Percentiles rank a stretch among this genome's conserved stretches.
These are phyloP conservation scores for Corynespora cassiicola DNA, from an alignment of 2,329 filamentous ascomycete species.

Conservation along the genomic window DNA sequence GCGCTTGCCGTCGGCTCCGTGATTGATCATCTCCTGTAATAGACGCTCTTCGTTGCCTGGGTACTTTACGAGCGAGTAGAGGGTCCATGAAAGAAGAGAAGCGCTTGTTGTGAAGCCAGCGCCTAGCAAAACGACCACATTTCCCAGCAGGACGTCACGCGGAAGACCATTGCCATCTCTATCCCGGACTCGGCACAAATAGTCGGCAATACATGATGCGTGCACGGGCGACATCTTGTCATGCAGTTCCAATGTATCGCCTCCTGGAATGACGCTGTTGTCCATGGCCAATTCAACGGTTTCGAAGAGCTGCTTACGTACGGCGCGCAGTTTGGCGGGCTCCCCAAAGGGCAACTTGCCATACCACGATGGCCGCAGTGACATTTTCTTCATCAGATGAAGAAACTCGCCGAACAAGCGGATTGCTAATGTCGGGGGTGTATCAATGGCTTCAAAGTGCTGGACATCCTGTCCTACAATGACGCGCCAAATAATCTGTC, in stretches of 20 bases:
- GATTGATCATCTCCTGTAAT: constrained; percentile 61
- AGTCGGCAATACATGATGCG: constrained; percentile 51
- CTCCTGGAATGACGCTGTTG: constrained; percentile 1
- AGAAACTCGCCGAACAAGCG: constrained; percentile 36
- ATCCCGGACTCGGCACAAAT: constrained; percentile 60
- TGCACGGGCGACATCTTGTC: constrained; percentile 38
- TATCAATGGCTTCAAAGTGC: constrained; percentile 50
- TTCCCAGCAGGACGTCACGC: constrained; percentile 44
- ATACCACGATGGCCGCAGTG: constrained; percentile 62
- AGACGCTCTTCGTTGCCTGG: constrained; percentile 63
- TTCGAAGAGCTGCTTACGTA: constrained; percentile 1
- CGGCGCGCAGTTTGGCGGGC: constrained; percentile 42
- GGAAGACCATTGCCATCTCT: constrained; percentile 62
- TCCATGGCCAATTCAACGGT: constrained; percentile 2
- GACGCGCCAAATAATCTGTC: constrained; percentile 51
- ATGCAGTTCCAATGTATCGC: constrained; percentile 34
- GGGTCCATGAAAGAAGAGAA: constrained; percentile 63
- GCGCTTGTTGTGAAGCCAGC: constrained; percentile 68
- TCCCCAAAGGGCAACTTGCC: constrained; percentile 63
- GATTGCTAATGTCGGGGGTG: constrained; percentile 33
- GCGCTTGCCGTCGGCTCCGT: constrained; percentile 38
- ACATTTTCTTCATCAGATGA: constrained; percentile 64
- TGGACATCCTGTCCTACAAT: constrained; percentile 51
- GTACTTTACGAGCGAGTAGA: constrained; percentile 62
- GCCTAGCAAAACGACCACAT: constrained; percentile 59